phyloP scores from a whole-genome alignment of 208 protist species.

The Crithidia mellificae region DNA sequence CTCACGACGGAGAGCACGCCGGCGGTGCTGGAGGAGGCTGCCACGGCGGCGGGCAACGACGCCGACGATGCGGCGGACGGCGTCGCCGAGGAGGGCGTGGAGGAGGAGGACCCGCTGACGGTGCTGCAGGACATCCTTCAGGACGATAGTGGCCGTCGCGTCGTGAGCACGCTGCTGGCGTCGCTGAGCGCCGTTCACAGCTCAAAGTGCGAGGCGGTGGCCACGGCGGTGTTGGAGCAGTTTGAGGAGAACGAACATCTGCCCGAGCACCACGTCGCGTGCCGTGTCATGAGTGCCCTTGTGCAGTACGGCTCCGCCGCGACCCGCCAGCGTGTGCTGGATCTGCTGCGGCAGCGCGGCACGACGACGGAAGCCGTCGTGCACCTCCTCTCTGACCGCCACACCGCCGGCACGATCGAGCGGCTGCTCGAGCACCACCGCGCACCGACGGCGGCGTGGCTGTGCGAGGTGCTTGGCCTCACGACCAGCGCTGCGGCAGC shows the following conservation, averaged over 20 bases:
- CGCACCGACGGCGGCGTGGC: conserved; percentile 53
- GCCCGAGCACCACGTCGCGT: conserved; percentile 78
- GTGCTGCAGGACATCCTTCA: conserved; percentile 79
- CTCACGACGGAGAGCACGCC: conserved; percentile 50
- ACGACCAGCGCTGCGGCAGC: neutral
- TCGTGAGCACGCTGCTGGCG: conserved; percentile 69
- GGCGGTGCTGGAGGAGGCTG: conserved; percentile 34
- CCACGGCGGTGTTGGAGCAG: conserved; percentile 59
- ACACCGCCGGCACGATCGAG: conserved; percentile 75
- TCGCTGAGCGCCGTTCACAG: conserved; percentile 42
- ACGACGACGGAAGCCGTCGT: conserved; percentile 48
- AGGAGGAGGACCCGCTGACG: conserved; percentile 54
- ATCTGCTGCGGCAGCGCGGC: conserved; percentile 67
- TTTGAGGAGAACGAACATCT: conserved; percentile 86
- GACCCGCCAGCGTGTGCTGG: conserved; percentile 54
- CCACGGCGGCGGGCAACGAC: conserved; percentile 14
- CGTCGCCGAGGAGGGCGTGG: conserved; percentile 38
- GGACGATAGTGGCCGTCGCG: conserved; percentile 76
- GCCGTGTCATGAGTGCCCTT: conserved; percentile 80
- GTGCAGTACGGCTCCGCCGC: conserved; percentile 55
- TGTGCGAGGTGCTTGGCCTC: conserved; percentile 63
- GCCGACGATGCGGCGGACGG: conserved; percentile 36
- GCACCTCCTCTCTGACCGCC: conserved; percentile 67
- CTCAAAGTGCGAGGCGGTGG: conserved; percentile 44
- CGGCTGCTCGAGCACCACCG: conserved; percentile 64